phyloP scores from a whole-genome alignment of 441 rosid genomes.

The Populus trichocarpa region DNA sequence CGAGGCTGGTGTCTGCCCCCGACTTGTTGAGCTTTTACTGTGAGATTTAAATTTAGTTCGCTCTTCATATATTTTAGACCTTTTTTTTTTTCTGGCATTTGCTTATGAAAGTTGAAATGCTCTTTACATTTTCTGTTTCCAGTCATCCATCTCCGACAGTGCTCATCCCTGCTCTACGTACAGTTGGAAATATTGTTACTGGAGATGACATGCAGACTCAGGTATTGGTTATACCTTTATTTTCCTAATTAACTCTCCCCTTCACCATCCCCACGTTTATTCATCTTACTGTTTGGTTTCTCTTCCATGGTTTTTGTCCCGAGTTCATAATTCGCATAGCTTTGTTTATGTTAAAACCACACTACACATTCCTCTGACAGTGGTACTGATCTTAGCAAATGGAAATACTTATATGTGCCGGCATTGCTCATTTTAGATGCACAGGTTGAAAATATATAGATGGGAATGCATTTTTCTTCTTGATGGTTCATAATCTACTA shows the following conservation, averaged over 20 bases:
- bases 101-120: neutral
- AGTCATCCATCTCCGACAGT: no score
- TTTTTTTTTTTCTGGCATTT: neutral
- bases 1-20: slow-evolving; percentile 55
- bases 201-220: no score
- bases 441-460: neutral
- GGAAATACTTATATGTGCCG: no score
- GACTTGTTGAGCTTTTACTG: slow-evolving; percentile 66
- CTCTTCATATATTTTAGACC: neutral
- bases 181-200: no score
- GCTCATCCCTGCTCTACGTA: no score
- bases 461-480: no score
- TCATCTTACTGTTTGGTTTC: neutral
- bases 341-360: neutral
- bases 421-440: neutral
- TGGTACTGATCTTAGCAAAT: no score
- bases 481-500: no score
- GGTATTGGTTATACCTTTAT: no score
- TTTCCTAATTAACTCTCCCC: neutral
- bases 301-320: neutral
- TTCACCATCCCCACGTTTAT: neutral
- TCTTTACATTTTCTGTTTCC: slow-evolving; percentile 8
- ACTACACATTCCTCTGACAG: neutral
- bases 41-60: slow-evolving; percentile 28
- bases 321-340: neutral